phyloP scores from a whole-genome alignment of 78 protist genomes.

The Diacronema lutheri region DNA sequence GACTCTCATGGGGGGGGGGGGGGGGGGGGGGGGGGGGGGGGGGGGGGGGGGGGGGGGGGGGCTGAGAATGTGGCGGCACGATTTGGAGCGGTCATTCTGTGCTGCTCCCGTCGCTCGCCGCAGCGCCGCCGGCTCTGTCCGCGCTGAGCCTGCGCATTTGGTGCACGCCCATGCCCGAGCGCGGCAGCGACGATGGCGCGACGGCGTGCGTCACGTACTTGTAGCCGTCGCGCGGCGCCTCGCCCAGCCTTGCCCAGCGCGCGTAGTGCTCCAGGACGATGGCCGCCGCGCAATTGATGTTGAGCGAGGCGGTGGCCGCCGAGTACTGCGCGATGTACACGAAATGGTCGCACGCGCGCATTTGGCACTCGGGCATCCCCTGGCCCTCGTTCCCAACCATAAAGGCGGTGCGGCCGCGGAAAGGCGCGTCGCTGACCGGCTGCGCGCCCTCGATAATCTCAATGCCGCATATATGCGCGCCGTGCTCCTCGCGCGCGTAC shows the following conservation, averaged over 20 bases:
- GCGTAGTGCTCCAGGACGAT: slow-evolving; percentile 17
- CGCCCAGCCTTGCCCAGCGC: not conserved
- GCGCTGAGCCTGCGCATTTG: not conserved
- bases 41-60: too few relatives aligned
- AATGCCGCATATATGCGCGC: not conserved
- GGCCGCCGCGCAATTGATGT: slow-evolving; percentile 18
- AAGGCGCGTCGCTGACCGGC: not conserved
- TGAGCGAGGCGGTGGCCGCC: slow-evolving; percentile 7
- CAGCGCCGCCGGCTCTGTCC: too few relatives aligned
- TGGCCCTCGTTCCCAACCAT: slow-evolving; percentile 30
- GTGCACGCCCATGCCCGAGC: not conserved
- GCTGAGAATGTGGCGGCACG: too few relatives aligned
- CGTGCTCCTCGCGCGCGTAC: not conserved
- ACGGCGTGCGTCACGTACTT: not conserved
- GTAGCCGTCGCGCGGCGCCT: slow-evolving; percentile 7
- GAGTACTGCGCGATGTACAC: slow-evolving; percentile 31
- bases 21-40: too few relatives aligned
- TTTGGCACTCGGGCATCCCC: not conserved
- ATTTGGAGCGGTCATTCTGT: too few relatives aligned
- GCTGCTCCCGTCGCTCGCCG: too few relatives aligned
- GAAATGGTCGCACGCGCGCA: not conserved
- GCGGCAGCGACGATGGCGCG: not conserved
- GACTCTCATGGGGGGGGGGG: too few relatives aligned
- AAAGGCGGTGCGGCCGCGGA: not conserved
- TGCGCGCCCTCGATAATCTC: not conserved